Percentiles rank a stretch among this genome's conserved stretches.
Conservation (phyloP, 2,329 filamentous ascomycete species). For the Anisogramma anomala region DNA sequence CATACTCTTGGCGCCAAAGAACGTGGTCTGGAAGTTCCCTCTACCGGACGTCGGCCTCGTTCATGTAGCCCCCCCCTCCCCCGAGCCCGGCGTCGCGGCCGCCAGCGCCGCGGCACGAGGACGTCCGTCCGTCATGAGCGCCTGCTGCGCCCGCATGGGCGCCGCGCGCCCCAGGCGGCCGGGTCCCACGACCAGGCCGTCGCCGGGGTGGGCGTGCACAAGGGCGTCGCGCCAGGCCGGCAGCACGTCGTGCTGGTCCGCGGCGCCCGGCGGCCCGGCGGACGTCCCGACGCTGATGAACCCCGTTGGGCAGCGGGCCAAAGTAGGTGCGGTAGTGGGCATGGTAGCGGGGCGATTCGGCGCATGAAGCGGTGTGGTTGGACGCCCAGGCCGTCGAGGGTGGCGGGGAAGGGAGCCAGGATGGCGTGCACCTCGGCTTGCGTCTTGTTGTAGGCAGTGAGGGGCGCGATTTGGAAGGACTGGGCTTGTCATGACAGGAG, state of each 20-base stretch:
- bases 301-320: conserved; percentile 25
- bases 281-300: conserved; percentile 20
- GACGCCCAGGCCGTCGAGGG: conserved; percentile 19
- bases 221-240: conserved; percentile 28
- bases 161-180: conserved; percentile 16
- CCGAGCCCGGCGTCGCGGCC: conserved; percentile 28
- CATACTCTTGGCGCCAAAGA: conserved; percentile 38
- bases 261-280: not conserved
- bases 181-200: conserved; percentile 25
- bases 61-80: conserved; percentile 36
- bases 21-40: conserved; percentile 32
- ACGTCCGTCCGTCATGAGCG: conserved; percentile 22
- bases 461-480: conserved; percentile 16
- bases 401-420: conserved; percentile 22
- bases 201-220: conserved; percentile 21
- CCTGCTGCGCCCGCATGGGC: conserved; percentile 20
- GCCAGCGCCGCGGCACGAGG: conserved; percentile 21
- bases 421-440: conserved; percentile 18
- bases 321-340: conserved; percentile 26
- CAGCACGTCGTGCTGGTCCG: conserved; percentile 26
- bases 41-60: conserved; percentile 40
- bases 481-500: no score
- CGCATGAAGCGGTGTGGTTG: conserved; percentile 17
- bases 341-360: conserved; percentile 19
- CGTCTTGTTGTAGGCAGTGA: conserved; percentile 22